phyloP scores from a whole-genome alignment of 805 yeast genomes.

The Wickerhamiella galacta region DNA sequence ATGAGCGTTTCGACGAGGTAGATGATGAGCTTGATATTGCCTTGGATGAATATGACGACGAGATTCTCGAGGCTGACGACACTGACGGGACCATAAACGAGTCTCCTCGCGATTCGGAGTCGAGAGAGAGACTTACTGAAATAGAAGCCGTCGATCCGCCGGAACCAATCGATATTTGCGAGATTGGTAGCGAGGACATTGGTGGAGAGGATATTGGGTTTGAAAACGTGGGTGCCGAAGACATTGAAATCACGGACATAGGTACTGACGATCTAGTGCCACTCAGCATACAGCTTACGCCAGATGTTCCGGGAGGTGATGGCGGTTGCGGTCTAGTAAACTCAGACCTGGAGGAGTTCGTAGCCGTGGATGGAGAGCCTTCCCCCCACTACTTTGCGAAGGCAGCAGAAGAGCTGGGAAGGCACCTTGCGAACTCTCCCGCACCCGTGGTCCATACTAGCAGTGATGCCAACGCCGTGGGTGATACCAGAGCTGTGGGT shows the following conservation, averaged over 20 bases:
- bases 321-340: constrained; percentile 1
- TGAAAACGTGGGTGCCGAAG: neutral
- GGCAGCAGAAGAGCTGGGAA: neutral
- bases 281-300: too few species aligned
- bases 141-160: too few species aligned
- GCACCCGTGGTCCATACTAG: neutral
- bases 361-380: neutral
- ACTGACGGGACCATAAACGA: neutral
- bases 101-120: neutral
- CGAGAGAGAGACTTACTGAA: too few species aligned
- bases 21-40: neutral
- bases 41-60: neutral
- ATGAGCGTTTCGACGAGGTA: neutral
- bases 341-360: neutral
- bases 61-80: neutral
- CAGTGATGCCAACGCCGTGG: neutral
- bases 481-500: neutral
- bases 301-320: neutral
- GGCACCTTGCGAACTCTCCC: neutral
- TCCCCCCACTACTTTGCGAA: neutral
- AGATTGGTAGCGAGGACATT: constrained; percentile 3
- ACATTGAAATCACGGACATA: too few species aligned
- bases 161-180: too few species aligned
- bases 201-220: constrained; percentile 1
- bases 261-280: too few species aligned